Evolutionary conservation across 2,329 filamentous ascomycete genomes (phyloP), one percentile per base, ranked within the genome.

Genomic region (Hypoxylon sp.): DNA sequence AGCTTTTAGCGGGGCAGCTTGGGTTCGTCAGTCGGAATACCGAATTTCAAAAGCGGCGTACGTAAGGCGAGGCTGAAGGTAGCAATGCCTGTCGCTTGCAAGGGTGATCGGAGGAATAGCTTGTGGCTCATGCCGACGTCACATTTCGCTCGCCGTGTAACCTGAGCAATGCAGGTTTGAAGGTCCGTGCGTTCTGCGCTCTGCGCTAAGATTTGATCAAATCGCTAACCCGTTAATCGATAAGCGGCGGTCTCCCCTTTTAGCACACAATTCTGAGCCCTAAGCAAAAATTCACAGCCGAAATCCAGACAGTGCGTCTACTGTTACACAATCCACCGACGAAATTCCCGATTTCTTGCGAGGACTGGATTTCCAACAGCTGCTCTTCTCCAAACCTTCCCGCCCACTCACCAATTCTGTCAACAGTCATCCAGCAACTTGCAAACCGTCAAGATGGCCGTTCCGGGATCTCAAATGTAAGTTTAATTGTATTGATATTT

Each of bases 381-480:
- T 49, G 37, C 63, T 70, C 64, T 65, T 68, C 56, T 57, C 65
- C 7, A 56, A 68, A 59, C 55, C 61, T 58, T 58, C 60, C 48
- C 59, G 62, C 59, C 71, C 59, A 69, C 70, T 72, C 70, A 74
- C 39, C 73, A 72, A 74, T 68, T 73, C 75, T 76, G 6, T 74
- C 72, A 76, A 73, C 72, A 78, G 74, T 75, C 76, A 73, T 74
- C 64, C 64, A 65, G 50, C 70, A 64, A 68, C 72, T 74, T 17
- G n/a, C 8, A n/a, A 72, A 72, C 66, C 77, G 78, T 79, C 83
- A 87, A 80, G 72, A 87, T 87, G 85, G 84, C 85, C 81, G 80
- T 82, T 77, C 82, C 85, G 73, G 85, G 85, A 78, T 79, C 84
- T 78, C 85, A 87, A 79, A 87, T 88, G 85, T 88, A 80, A 85